Percentiles rank a stretch among this genome's conserved stretches.
Conservation (phyloP, 805 yeast species). For the Kodamaea laetipori region DNA sequence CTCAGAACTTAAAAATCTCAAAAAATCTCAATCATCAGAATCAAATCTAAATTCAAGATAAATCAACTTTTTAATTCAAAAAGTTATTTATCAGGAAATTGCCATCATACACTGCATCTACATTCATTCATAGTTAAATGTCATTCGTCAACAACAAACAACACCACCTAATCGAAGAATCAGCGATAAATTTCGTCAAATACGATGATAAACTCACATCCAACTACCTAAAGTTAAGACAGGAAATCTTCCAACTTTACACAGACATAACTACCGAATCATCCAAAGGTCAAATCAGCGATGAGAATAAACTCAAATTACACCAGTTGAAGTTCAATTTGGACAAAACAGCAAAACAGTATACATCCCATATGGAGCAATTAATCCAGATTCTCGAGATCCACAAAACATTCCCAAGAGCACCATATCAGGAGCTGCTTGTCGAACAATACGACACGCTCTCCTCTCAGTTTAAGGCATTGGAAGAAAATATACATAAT, state of each 20-base stretch:
- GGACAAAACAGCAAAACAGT: slow-evolving; percentile 28
- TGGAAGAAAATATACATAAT: slow-evolving; percentile 25
- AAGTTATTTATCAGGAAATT: too few relatives aligned
- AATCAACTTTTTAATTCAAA: too few relatives aligned
- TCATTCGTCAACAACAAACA: slow-evolving; percentile 22
- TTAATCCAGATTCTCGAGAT: slow-evolving; percentile 23
- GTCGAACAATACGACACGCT: slow-evolving; percentile 25
- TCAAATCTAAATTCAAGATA: too few relatives aligned
- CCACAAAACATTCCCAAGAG: slow-evolving; percentile 13
- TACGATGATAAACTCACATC: slow-evolving; percentile 35
- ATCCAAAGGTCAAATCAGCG: slow-evolving; percentile 13
- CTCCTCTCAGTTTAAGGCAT: slow-evolving; percentile 15
- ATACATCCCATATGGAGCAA: slow-evolving; percentile 27
- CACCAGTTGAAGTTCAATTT: slow-evolving; percentile 31
- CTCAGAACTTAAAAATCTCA: too few relatives aligned
- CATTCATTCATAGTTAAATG: too few relatives aligned
- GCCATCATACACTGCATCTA: too few relatives aligned
- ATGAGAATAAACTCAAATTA: slow-evolving; percentile 18
- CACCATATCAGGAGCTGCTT: slow-evolving; percentile 23
- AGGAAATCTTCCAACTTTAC: slow-evolving; percentile 28
- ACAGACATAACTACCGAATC: slow-evolving; percentile 16
- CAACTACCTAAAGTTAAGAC: slow-evolving; percentile 37
- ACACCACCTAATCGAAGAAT: slow-evolving; percentile 35
- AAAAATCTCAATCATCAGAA: slow-evolving; percentile 1
- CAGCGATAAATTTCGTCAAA: slow-evolving; percentile 30